phyloP scores from a whole-genome alignment of 306 rosid species.

The Psophocarpus tetragonolobus region DNA sequence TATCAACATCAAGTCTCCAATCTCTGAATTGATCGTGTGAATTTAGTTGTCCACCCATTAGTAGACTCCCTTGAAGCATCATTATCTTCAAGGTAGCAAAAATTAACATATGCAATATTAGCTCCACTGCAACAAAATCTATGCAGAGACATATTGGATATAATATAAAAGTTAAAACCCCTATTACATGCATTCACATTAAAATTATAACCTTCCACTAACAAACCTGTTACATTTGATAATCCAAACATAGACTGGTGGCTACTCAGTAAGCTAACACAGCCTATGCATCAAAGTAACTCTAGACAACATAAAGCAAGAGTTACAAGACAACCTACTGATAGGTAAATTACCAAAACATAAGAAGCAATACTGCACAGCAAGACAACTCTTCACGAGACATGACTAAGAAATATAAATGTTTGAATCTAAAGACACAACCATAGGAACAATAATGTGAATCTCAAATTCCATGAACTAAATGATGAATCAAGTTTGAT shows the following conservation, averaged over 20 bases:
- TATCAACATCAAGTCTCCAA: constrained; percentile 90
- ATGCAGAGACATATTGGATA: not conserved
- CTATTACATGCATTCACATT: not conserved
- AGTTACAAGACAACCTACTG: not conserved
- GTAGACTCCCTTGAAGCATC: constrained; percentile 70
- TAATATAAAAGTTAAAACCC: not conserved
- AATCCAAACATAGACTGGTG: not conserved
- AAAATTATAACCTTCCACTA: constrained; percentile 2
- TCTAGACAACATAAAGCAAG: not conserved
- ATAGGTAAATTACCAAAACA: not conserved
- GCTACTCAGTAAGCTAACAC: not conserved
- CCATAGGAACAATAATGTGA: not conserved
- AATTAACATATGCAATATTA: constrained; percentile 17
- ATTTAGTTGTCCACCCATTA: constrained; percentile 74
- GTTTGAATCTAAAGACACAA: not conserved
- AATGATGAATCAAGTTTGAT: not conserved
- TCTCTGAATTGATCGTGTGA: constrained; percentile 71
- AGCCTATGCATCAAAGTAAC: not conserved
- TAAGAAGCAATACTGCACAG: no score
- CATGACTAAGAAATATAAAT: not conserved
- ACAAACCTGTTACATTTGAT: not conserved
- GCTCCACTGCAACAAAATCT: not conserved
- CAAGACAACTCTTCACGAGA: not conserved
- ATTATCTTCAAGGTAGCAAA: constrained; percentile 57
- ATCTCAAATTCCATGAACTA: not conserved